Evolutionary conservation across 257 asterid genomes (phyloP).

Genomic region (Gentiana straminea): DNA sequence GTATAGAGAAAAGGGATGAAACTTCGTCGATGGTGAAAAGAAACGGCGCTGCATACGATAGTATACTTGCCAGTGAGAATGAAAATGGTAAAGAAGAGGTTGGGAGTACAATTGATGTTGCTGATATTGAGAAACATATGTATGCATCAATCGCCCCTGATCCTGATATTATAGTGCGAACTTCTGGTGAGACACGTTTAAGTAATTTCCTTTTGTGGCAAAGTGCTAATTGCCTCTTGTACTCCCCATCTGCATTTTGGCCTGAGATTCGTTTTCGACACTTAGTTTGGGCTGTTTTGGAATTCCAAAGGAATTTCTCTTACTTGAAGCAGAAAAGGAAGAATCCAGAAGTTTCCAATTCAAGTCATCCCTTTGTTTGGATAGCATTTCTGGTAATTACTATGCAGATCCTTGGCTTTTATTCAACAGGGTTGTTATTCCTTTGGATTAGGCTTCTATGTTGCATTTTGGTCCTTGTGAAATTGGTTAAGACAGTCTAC

Average conservation of each 20-base stretch:
- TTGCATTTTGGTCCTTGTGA: conserved; percentile 1
- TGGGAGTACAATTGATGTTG: conserved; percentile 18
- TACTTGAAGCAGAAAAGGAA: conserved; percentile 40
- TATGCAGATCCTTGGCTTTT: background rate
- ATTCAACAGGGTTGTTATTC: background rate
- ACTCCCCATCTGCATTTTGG: conserved; percentile 60
- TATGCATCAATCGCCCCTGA: conserved; percentile 59
- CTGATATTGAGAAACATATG: conserved; percentile 50
- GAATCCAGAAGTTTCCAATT: conserved; percentile 12
- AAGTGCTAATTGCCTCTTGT: conserved; percentile 47
- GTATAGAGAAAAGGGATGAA: conserved; percentile 31
- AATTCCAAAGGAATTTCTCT: conserved; percentile 42
- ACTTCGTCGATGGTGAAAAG: conserved; percentile 5
- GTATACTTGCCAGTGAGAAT: conserved; percentile 8
- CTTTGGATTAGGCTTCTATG: conserved; percentile 1
- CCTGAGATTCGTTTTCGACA: conserved; percentile 72
- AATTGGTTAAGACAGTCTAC: background rate
- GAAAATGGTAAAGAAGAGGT: conserved; percentile 11
- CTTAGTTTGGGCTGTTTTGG: conserved; percentile 45
- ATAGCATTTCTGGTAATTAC: background rate
- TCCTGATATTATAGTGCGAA: conserved; percentile 62
- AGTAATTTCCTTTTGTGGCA: conserved; percentile 90
- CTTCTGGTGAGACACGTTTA: conserved; percentile 76
- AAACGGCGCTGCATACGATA: conserved; percentile 16
- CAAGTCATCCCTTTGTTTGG: background rate